These are phyloP conservation scores for Calonectria pseudoreteaudii DNA, from an alignment of 2,329 filamentous ascomycete genomes.

Conservation along the genomic window DNA sequence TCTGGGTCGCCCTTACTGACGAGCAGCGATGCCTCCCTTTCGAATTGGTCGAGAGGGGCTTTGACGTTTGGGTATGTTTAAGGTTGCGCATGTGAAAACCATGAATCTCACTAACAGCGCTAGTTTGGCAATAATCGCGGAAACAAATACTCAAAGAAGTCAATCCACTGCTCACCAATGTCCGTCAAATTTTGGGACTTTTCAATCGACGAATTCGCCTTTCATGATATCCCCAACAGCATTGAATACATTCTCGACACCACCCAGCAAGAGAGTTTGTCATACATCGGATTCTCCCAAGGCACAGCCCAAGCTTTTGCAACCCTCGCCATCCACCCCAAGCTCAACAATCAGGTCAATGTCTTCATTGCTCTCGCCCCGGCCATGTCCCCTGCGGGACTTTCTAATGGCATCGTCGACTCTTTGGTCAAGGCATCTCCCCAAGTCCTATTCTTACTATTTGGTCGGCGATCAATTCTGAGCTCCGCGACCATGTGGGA, in stretches of 20 bases:
- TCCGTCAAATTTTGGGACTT: constrained; percentile 93
- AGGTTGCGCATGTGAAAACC: neutral
- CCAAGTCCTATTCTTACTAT: constrained; percentile 90
- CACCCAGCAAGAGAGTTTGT: constrained; percentile 85
- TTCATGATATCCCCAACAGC: constrained; percentile 95
- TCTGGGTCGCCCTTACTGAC: constrained; percentile 95
- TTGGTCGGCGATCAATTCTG: constrained; percentile 90
- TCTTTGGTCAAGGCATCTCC: constrained; percentile 94
- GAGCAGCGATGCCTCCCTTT: constrained; percentile 89
- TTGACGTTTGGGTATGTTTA: constrained; percentile 87
- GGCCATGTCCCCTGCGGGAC: constrained; percentile 93
- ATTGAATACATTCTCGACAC: constrained; percentile 91
- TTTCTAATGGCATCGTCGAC: constrained; percentile 91
- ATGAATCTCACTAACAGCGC: constrained; percentile 13
- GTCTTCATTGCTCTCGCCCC: constrained; percentile 96
- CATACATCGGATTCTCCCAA: constrained; percentile 97
- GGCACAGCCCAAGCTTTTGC: constrained; percentile 98
- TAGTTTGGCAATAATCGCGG: constrained; percentile 96
- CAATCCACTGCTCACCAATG: constrained; percentile 78
- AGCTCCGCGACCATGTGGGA: constrained; percentile 98
- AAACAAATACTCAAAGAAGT: constrained; percentile 99
- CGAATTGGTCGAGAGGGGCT: constrained; percentile 87
- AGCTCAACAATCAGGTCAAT: constrained; percentile 91
- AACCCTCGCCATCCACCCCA: constrained; percentile 89
- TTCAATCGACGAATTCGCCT: constrained; percentile 97